Percentiles rank a stretch among this genome's conserved stretches.
Conservation (phyloP, 73 alveolate species). For the Blepharisma stoltei region DNA sequence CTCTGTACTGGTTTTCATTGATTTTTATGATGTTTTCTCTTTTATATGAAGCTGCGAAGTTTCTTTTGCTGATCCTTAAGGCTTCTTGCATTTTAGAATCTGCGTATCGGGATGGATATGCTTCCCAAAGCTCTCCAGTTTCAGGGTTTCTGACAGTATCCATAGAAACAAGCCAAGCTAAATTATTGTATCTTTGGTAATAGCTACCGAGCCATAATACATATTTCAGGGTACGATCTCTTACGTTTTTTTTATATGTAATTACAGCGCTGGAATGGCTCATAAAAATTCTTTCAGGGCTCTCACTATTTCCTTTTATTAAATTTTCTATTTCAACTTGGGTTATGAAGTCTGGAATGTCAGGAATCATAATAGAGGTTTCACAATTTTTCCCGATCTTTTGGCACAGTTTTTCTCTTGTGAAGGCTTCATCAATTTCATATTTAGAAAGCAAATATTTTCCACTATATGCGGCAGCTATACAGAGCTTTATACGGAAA, state of each 20-base stretch:
- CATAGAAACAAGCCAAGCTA: conserved; percentile 2
- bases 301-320: not conserved
- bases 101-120: not conserved
- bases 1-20: not conserved
- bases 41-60: no score
- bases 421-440: not conserved
- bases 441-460: conserved; percentile 17
- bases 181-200: not conserved
- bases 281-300: not conserved
- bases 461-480: conserved; percentile 27
- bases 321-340: conserved; percentile 17
- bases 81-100: not conserved
- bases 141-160: not conserved
- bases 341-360: not conserved
- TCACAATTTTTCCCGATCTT: not conserved
- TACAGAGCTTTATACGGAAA: conserved; percentile 11
- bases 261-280: not conserved
- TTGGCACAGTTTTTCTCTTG: not conserved
- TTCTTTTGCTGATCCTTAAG: not conserved
- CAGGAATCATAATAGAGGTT: not conserved
- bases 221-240: not conserved
- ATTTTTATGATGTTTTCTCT: not conserved
- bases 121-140: not conserved
- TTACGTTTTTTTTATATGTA: not conserved
- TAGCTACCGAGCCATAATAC: conserved; percentile 21